These are phyloP conservation scores for Babesia divergens DNA, from an alignment of 169 alveolate species.

Conservation along the genomic window DNA sequence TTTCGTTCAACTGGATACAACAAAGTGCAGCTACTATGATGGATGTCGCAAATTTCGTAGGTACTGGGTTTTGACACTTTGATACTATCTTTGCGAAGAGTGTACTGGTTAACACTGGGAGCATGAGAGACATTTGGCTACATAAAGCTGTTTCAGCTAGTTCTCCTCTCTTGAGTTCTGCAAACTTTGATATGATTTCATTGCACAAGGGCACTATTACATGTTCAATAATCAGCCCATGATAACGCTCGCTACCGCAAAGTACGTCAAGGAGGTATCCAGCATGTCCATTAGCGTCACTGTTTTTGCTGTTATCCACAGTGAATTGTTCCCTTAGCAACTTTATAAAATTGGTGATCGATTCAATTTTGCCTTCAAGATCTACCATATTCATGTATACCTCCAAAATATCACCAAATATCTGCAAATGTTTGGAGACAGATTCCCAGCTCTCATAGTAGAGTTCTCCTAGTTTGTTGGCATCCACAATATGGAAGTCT, in stretches of 20 bases:
- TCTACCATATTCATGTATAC: constrained; percentile 19
- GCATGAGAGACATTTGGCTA: background rate
- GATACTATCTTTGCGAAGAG: constrained; percentile 20
- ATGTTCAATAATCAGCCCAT: constrained; percentile 11
- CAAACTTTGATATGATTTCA: background rate
- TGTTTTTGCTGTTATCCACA: background rate
- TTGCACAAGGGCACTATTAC: constrained; percentile 30
- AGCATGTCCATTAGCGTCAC: constrained; percentile 21
- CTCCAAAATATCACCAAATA: constrained; percentile 45
- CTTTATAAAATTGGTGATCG: background rate
- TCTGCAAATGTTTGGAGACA: constrained; percentile 16
- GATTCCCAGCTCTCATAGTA: constrained; percentile 37
- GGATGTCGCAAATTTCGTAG: background rate
- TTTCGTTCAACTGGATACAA: background rate
- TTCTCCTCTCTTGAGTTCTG: background rate
- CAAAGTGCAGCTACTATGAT: constrained; percentile 6
- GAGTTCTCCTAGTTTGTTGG: constrained; percentile 7
- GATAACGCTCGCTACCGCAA: constrained; percentile 12
- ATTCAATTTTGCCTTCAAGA: background rate
- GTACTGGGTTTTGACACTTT: background rate
- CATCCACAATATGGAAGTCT: background rate
- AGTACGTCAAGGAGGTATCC: constrained; percentile 49
- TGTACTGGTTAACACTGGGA: constrained; percentile 12
- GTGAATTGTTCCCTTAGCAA: constrained; percentile 2
- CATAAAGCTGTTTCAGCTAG: background rate